Evolutionary conservation across 1,139 yeast genomes (phyloP).

Genomic region (Wickerhamiella infanticola): DNA sequence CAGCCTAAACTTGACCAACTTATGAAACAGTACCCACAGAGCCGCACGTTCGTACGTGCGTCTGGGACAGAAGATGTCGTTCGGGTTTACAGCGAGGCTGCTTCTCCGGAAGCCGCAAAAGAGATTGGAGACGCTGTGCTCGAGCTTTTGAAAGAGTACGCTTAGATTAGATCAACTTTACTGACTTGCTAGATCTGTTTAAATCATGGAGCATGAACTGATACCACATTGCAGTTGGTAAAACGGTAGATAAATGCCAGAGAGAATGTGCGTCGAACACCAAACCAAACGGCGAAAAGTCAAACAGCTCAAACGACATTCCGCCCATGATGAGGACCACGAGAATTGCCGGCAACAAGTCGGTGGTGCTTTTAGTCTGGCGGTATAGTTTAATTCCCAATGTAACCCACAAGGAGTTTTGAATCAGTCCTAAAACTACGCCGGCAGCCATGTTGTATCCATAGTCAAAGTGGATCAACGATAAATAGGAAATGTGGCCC

Average conservation of each 20-base stretch:
- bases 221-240: constrained; percentile 27
- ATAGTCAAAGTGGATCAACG: constrained; percentile 64
- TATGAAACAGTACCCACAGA: constrained; percentile 41
- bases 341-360: constrained; percentile 36
- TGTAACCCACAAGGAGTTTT: constrained; percentile 40
- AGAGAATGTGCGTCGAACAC: constrained; percentile 83
- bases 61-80: constrained; percentile 98
- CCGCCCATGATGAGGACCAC: constrained; percentile 47
- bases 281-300: constrained; percentile 56
- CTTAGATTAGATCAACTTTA: constrained; percentile 6
- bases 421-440: constrained; percentile 58
- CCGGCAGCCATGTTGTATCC: constrained; percentile 91
- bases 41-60: constrained; percentile 89
- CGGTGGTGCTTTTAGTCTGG: constrained; percentile 20
- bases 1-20: constrained; percentile 56
- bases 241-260: constrained; percentile 50
- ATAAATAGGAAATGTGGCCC: constrained; percentile 51
- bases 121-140: constrained; percentile 38
- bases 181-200: constrained; percentile 1
- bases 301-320: constrained; percentile 78
- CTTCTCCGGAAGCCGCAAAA: constrained; percentile 36
- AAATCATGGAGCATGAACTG: constrained; percentile 24
- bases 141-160: constrained; percentile 19
- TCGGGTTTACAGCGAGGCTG: constrained; percentile 87
- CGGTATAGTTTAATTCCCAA: constrained; percentile 8